phyloP scores from a whole-genome alignment of 73 alveolate species.

The Effrenium voratum region DNA sequence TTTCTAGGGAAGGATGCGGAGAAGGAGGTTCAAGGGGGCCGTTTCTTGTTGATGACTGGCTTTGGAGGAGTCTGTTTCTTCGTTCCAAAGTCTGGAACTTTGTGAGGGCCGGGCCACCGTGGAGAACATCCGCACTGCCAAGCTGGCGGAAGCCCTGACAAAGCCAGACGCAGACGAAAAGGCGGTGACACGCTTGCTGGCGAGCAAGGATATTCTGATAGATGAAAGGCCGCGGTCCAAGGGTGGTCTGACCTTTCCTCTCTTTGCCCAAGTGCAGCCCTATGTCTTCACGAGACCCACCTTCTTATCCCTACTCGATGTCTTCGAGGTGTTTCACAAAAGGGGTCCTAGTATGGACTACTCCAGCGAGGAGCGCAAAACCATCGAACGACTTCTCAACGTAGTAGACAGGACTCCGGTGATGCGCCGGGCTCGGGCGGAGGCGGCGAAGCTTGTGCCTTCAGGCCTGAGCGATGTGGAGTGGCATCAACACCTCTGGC shows the following conservation, averaged over 20 bases:
- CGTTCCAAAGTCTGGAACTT: no score
- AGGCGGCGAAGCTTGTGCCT: conserved; percentile 24
- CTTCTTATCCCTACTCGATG: conserved; percentile 66
- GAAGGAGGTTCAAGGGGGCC: no score
- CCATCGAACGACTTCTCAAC: conserved; percentile 24
- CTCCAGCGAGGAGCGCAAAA: conserved; percentile 1
- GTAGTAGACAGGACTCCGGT: conserved; percentile 78
- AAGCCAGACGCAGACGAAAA: neutral
- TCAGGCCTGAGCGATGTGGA: neutral
- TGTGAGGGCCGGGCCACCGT: conserved; percentile 83
- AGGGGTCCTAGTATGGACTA: conserved; percentile 16
- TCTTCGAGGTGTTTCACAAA: conserved; percentile 74
- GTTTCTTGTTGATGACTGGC: no score
- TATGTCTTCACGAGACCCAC: conserved; percentile 68
- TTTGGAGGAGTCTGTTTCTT: no score
- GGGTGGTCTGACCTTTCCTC: neutral
- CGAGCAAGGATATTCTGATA: conserved; percentile 53
- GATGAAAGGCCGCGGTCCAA: conserved; percentile 58
- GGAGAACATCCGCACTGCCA: conserved; percentile 54
- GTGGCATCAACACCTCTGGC: conserved; percentile 73
- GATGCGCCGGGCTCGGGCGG: conserved; percentile 79
- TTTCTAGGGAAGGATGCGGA: no score
- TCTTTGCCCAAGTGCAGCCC: conserved; percentile 80
- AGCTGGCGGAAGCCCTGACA: conserved; percentile 67
- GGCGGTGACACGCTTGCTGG: conserved; percentile 31